A percentile compares a stretch with the other conserved stretches of the same genome.
phyloP scores from a whole-genome alignment of 305 asterid genomes.

The Coffea humblotiana region DNA sequence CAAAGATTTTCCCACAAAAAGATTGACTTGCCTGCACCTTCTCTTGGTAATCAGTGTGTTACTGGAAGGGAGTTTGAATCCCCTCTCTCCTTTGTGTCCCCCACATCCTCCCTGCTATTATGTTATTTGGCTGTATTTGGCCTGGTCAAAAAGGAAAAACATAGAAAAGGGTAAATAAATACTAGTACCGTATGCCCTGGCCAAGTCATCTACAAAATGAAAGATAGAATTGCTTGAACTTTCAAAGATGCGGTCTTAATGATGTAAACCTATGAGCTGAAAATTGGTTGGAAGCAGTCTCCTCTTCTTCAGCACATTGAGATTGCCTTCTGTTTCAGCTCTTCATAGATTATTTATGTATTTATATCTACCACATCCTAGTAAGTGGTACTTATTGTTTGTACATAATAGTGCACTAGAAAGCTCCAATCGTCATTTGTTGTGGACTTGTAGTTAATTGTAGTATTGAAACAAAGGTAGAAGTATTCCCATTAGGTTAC shows the following conservation, averaged over 20 bases:
- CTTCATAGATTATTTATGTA: neutral
- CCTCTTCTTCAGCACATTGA: neutral
- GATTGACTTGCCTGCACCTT: neutral
- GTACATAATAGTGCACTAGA: neutral
- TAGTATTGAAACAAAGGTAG: neutral
- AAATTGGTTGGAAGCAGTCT: neutral
- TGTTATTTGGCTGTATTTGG: neutral
- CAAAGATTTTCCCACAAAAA: neutral
- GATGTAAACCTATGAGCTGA: neutral
- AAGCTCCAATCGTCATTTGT: neutral
- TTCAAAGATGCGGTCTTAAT: neutral
- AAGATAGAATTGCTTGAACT: neutral
- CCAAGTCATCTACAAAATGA: neutral
- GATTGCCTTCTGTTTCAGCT: neutral
- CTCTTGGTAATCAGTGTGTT: neutral
- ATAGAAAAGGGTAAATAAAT: neutral
- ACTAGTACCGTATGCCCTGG: neutral
- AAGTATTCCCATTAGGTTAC: too few species aligned
- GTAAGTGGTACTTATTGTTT: neutral
- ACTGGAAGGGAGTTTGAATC: neutral
- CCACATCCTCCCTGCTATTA: neutral
- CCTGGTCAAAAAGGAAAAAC: neutral
- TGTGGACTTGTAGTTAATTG: neutral
- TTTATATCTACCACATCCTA: neutral
- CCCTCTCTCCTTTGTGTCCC: neutral